Evolutionary conservation across 2,329 filamentous ascomycete genomes (phyloP), one percentile per base, ranked within the genome.

Genomic region (Trichoderma aggressivum): DNA sequence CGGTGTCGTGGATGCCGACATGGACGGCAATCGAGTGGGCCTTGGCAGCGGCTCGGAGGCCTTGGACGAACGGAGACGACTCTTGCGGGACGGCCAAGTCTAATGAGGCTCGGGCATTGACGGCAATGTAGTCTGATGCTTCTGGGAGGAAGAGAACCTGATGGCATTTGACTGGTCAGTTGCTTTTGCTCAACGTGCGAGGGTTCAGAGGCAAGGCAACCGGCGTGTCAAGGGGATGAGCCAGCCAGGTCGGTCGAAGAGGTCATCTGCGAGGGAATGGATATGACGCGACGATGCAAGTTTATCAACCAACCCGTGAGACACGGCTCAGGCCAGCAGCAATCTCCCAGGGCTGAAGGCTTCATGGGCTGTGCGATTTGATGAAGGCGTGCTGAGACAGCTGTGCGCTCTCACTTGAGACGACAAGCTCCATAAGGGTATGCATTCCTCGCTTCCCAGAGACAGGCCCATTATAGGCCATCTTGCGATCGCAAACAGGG

Each of bases 121-220:
- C 84, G 24, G 89, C 91, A 76, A 98, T 94, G 84, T 97, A 98
- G 83, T 97, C 94, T 70, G 89, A 89, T 28, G 95, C 95, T 86
- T 98, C 95, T 14, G 95, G 95, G 67, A 98, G 90, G 83, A 98
- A 98, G 63, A 98, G 87, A 21, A 92, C 89, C 88, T 92, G 73
- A 36, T 5, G 34, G 32, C 39, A 30, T 26, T 50, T 72, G 65
- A 68, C 39, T 39, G 58, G 58, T 72, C 62, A 70, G 67, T 50
- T n/a, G 73, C 26, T 18, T 56, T 10, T 14, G 32, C 16, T 12
- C 36, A 58, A 8, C 56, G 32, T 10, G 53, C 18, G n/a, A 32
- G 24, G n/a, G 32, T 28, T 39, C 16, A 39, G 59, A 26, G 26
- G 36, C 24, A 16, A 32, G 14, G n/a, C 53, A 16, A 7, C 26